Base-by-base conservation (phyloP, 2,329 filamentous ascomycete species). In the Claviceps capensis region DNA sequence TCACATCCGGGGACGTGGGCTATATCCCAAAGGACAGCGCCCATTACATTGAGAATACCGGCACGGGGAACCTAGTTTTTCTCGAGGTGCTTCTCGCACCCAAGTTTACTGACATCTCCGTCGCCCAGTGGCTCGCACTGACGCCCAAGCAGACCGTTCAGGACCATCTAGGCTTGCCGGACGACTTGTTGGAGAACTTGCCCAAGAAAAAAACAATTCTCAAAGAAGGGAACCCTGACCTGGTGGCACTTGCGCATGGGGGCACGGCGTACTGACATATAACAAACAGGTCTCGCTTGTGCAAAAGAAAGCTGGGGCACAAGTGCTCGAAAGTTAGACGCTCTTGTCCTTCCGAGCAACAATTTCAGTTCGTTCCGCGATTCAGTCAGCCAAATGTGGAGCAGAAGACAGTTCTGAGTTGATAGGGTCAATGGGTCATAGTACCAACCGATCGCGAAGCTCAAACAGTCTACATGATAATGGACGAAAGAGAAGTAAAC, bases 21-120 rank as follows among this genome's bases (percentile, higher is more conserved):
- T 81, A 81, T 54, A 74, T 82, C 11, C 76, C 77, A 3, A 51
- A 52, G 11, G 58, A 58, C 0, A 69, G 72, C 41, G 72, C 75
- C 0, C 80, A 83, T 60, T 83, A 81, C 56, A 67, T 83, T 17
- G 78, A 83, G 65, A 83, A 82, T 59, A 79, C 73, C 0, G 78
- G 78, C 17, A 72, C 69, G 9, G 74, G 76, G 53, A 75, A 79
- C 53, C 63, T 82, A 8, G 65, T 81, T 5, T 79, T 80, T 60
- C 65, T 82, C n/a, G 78, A 82, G 59, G 74, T 82, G 2, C 63
- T 82, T 49, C 74, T 77, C 62, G 73, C 77, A 3, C 60, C 63
- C 23, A 66, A 67, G 49, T 78, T 77, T 54, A 69, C 70, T 14
- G 77, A 81, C 55, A 72, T 81, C 52, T 75, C 71, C 51, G 72